phyloP scores from a whole-genome alignment of 768 basidiomycete species.

The Russula dissimulans region DNA sequence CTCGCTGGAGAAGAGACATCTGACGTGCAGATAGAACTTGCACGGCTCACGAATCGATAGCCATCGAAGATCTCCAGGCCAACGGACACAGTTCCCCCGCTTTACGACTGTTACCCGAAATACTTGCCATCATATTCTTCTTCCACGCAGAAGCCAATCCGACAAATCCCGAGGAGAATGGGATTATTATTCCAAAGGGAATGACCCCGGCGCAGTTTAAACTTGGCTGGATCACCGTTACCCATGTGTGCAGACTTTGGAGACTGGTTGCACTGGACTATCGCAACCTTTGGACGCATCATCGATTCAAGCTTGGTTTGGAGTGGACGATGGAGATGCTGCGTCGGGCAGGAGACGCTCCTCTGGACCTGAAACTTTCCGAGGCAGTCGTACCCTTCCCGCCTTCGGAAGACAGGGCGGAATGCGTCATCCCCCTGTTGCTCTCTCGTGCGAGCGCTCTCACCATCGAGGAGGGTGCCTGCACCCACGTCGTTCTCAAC shows the following conservation, averaged over 20 bases:
- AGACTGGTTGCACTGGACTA: constrained; percentile 7
- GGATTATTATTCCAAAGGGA: background rate
- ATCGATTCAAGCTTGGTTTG: constrained; percentile 7
- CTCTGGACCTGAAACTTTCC: background rate
- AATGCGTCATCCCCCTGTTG: background rate
- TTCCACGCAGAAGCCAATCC: constrained; percentile 4
- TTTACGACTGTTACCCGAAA: constrained; percentile 3
- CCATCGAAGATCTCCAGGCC: background rate
- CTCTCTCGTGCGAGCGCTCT: constrained; percentile 5
- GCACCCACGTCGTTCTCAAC: background rate
- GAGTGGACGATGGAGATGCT: constrained; percentile 10
- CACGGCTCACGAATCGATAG: background rate
- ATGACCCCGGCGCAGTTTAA: background rate
- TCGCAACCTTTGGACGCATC: constrained; percentile 4
- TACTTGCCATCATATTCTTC: constrained; percentile 5
- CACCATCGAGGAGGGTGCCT: background rate
- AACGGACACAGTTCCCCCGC: background rate
- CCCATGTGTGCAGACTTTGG: constrained; percentile 14
- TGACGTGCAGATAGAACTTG: background rate
- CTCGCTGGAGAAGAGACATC: background rate
- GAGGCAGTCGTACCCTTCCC: background rate
- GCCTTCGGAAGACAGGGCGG: background rate
- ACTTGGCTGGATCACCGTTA: constrained; percentile 11
- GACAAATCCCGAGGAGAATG: background rate
- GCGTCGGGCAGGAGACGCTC: constrained; percentile 1